Conservation (phyloP, 192 early-diverging fungal genomes). For the Gaertneriomyces sp. region DNA sequence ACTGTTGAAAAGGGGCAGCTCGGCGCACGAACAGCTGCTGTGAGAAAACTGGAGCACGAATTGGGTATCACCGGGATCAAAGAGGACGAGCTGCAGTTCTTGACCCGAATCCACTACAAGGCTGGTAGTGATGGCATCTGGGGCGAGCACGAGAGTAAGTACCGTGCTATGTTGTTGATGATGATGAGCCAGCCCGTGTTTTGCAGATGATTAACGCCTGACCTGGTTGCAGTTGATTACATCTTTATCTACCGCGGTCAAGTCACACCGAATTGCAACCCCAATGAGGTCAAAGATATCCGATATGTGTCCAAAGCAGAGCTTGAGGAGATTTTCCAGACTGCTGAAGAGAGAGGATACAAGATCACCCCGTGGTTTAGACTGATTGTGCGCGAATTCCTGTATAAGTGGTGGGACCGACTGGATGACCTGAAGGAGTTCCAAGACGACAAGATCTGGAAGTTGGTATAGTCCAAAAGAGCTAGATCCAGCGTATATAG, state of each 20-base stretch:
- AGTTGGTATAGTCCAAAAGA: too few species aligned
- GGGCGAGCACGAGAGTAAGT: slow-evolving; percentile 93
- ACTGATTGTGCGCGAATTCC: slow-evolving; percentile 84
- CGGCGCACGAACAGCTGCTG: slow-evolving; percentile 81
- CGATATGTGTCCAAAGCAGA: slow-evolving; percentile 82
- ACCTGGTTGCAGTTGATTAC: slow-evolving; percentile 70
- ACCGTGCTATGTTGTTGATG: background rate
- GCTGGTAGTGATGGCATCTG: slow-evolving; percentile 93
- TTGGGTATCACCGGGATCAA: slow-evolving; percentile 86
- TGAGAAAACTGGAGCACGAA: slow-evolving; percentile 93
- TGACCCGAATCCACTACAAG: slow-evolving; percentile 94
- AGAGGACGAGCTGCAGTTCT: slow-evolving; percentile 77
- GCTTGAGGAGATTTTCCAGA: slow-evolving; percentile 67
- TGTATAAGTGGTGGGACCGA: slow-evolving; percentile 96
- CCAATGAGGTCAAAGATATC: slow-evolving; percentile 85
- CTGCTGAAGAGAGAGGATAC: slow-evolving; percentile 51
- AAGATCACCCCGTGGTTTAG: slow-evolving; percentile 95
- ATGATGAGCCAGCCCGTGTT: background rate
- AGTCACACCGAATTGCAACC: slow-evolving; percentile 71
- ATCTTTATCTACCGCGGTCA: slow-evolving; percentile 83
- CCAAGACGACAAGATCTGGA: slow-evolving; percentile 38
- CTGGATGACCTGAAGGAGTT: slow-evolving; percentile 65
- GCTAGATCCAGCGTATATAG: too few species aligned
- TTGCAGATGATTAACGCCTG: background rate
- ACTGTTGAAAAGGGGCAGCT: slow-evolving; percentile 73